A percentile compares a stretch with the other conserved stretches of the same genome.
Evolutionary conservation across 225 moss, liverwort and hornwort species (phyloP).

Genomic region (Rhytidiadelphus loreus): DNA sequence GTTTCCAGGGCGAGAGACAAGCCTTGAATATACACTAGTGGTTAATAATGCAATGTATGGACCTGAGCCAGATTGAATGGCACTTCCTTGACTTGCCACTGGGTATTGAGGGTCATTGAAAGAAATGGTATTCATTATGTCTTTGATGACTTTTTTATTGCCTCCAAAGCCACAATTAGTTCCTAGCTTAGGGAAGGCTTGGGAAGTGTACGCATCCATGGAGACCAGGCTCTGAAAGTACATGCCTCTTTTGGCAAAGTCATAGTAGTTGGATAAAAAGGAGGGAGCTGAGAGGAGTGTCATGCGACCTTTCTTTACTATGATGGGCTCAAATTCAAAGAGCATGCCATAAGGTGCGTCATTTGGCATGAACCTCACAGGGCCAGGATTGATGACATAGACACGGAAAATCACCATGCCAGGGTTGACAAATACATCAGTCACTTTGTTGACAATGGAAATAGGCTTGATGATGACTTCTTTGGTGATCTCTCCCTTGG

Average conservation of each 20-base stretch:
- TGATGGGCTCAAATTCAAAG: slow-evolving; percentile 29
- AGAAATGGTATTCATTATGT: slow-evolving; percentile 32
- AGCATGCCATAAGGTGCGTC: slow-evolving; percentile 34
- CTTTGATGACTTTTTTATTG: slow-evolving; percentile 19
- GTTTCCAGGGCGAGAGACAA: slow-evolving; percentile 19
- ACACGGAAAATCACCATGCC: slow-evolving; percentile 31
- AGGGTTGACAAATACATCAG: not conserved
- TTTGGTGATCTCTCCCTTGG: not conserved
- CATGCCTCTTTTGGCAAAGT: slow-evolving; percentile 27
- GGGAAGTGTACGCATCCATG: slow-evolving; percentile 21
- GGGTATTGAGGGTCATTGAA: slow-evolving; percentile 25
- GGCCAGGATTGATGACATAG: slow-evolving; percentile 33
- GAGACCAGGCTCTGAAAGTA: slow-evolving; percentile 23
- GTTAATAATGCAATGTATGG: slow-evolving; percentile 29
- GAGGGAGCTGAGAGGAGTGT: not conserved
- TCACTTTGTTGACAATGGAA: slow-evolving; percentile 18
- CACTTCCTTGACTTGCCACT: slow-evolving; percentile 27
- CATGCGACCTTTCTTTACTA: slow-evolving; percentile 15
- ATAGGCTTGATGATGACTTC: slow-evolving; percentile 23
- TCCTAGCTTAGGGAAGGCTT: not conserved
- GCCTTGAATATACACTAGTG: slow-evolving; percentile 6
- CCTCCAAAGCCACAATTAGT: not conserved
- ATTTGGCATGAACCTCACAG: slow-evolving; percentile 25
- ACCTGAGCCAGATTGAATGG: slow-evolving; percentile 24
- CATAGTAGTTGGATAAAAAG: slow-evolving; percentile 10